Percentiles rank a stretch among this genome's conserved stretches.
Conservation (phyloP, 2,329 filamentous ascomycete genomes). For the Diaporthe longicolla region DNA sequence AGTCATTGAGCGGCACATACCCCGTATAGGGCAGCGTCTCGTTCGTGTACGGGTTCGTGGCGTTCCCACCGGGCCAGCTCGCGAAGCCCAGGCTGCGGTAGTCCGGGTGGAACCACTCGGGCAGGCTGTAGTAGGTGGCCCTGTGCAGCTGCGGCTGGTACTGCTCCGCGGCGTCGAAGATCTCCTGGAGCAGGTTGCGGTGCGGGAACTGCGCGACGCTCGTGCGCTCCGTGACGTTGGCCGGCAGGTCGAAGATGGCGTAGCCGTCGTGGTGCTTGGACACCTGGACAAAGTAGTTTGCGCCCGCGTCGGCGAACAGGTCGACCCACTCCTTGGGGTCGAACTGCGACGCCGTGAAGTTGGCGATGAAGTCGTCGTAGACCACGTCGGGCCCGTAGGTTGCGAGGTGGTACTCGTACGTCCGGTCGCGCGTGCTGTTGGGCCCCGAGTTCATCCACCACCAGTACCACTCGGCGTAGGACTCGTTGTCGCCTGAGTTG, state of each 20-base stretch:
- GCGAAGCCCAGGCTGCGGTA: slow-evolving; percentile 57
- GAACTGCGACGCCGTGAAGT: slow-evolving; percentile 43
- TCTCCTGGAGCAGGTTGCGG: slow-evolving; percentile 57
- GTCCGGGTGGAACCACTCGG: slow-evolving; percentile 62
- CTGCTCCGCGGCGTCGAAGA: slow-evolving; percentile 58
- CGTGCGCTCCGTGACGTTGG: slow-evolving; percentile 57
- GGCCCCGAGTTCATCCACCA: slow-evolving; percentile 41
- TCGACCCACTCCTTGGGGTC: slow-evolving; percentile 52
- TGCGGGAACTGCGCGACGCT: slow-evolving; percentile 56
- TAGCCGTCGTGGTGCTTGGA: slow-evolving; percentile 64
- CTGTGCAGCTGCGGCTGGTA: slow-evolving; percentile 60
- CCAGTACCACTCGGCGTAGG: slow-evolving; percentile 56
- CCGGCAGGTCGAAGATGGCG: slow-evolving; percentile 59
- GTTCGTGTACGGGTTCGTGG: slow-evolving; percentile 60
- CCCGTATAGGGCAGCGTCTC: slow-evolving; percentile 58
- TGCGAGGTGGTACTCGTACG: slow-evolving; percentile 44
- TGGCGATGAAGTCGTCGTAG: slow-evolving; percentile 54
- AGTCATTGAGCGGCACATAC: slow-evolving; percentile 58
- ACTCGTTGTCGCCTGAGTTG: slow-evolving; percentile 56
- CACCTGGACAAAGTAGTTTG: slow-evolving; percentile 53
- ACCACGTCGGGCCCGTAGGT: slow-evolving; percentile 43
- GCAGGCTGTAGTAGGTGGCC: slow-evolving; percentile 60
- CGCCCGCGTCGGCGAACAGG: slow-evolving; percentile 54
- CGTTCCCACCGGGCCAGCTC: slow-evolving; percentile 57
- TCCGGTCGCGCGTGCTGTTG: slow-evolving; percentile 38